Conservation (phyloP, 306 rosid species). For the Canavalia ensiformis region DNA sequence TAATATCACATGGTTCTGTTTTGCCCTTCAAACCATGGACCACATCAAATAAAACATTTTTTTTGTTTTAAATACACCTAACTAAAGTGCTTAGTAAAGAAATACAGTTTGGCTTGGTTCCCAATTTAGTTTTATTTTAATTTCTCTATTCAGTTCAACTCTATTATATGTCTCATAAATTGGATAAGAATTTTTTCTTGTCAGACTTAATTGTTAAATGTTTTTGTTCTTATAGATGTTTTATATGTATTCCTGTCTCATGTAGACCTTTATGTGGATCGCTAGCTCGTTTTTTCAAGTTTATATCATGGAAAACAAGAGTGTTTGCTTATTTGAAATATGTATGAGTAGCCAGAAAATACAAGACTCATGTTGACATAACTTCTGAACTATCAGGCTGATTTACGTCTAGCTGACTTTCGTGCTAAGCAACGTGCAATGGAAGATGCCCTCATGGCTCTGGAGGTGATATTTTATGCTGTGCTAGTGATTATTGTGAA, state of each 20-base stretch:
- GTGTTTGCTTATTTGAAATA: conserved; percentile 31
- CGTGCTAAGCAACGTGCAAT: conserved; percentile 95
- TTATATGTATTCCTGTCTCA: conserved; percentile 22
- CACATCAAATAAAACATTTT: conserved; percentile 11
- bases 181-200: conserved; percentile 15
- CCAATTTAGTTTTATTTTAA: not conserved
- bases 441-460: conserved; percentile 94
- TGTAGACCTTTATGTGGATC: conserved; percentile 31
- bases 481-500: conserved; percentile 16
- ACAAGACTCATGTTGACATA: conserved; percentile 35
- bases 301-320: not conserved
- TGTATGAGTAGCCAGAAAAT: conserved; percentile 7
- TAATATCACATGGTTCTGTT: not conserved
- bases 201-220: conserved; percentile 13
- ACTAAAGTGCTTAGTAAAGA: not conserved
- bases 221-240: conserved; percentile 32
- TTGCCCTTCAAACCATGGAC: conserved; percentile 22
- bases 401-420: conserved; percentile 88
- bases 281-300: conserved; percentile 4
- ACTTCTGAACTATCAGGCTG: conserved; percentile 71
- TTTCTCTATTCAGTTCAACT: not conserved
- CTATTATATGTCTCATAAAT: conserved; percentile 1
- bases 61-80: conserved; percentile 5
- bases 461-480: conserved; percentile 71
- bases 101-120: conserved; percentile 7